Base-by-base conservation (phyloP, 768 basidiomycete species). In the Hypholoma fasciculare region DNA sequence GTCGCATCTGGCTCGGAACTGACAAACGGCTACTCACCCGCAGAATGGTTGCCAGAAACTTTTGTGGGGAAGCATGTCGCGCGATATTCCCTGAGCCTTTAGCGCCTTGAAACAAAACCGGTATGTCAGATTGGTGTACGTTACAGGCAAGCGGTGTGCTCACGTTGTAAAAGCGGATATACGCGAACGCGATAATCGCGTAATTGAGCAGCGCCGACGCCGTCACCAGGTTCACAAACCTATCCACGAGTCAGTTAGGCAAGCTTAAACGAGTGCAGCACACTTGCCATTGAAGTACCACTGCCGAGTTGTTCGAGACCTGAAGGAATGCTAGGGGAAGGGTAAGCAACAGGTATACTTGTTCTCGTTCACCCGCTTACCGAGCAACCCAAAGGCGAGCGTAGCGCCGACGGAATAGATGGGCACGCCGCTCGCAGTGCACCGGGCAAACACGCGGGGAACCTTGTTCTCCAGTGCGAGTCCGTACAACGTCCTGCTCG, bases 401-500 rank as follows among this genome's bases (percentile, higher is more conserved):
- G 80, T 76, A 2, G 79, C 63, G 2, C 70, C 67, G 11, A 86
- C 80, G 27, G 81, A 82, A 62, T 74, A 85, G 16, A 86, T 69
- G 0, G 88, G 88, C 11, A 87, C 82, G 27, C 87, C 87, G 55
- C 69, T 73, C 42, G 72, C 70, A 46, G 81, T 85, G 64, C 86
- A 84, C 42, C 73, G 75, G 36, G 76, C 75, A 64, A 90, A 76
- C 59, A 83, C 64, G 36, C 63, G 71, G 0, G 87, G 87, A 14
- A 80, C 79, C 67, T 86, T 86, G 11, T 84, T 81, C 61, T 85
- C 82, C 39, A 88, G 75, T 23, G 86, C 86, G 20, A 88, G 69
- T 0, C 83, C 83, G 44, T 76, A 78, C 12, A 84, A 64, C 1
- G 81, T 81, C 11, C 84, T 74, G 34, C 80, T 82, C 1, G 84